phyloP scores from a whole-genome alignment of 1,284 basidiomycete genomes.

The Ustilago sp. region DNA sequence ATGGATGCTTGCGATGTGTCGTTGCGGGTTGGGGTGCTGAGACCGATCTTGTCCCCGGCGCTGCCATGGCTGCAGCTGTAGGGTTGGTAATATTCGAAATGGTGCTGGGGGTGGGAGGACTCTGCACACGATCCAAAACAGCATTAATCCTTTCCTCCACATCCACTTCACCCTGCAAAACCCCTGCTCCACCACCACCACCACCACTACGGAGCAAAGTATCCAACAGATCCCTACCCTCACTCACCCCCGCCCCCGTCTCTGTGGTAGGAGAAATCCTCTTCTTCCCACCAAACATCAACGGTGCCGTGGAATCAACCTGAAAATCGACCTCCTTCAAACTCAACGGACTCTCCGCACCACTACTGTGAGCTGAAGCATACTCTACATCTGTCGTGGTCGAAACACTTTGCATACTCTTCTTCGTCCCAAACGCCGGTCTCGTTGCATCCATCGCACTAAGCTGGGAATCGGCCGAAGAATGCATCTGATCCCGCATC shows the following conservation, averaged over 20 bases:
- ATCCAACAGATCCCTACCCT: slow-evolving; percentile 48
- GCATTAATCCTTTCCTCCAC: slow-evolving; percentile 60
- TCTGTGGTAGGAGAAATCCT: not conserved
- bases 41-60: not conserved
- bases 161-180: slow-evolving; percentile 10
- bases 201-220: slow-evolving; percentile 27
- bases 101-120: slow-evolving; percentile 7
- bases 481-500: slow-evolving; percentile 59
- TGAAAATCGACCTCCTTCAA: slow-evolving; percentile 49
- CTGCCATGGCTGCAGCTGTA: not conserved
- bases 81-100: too few species aligned
- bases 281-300: slow-evolving; percentile 18
- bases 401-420: slow-evolving; percentile 45
- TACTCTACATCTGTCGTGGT: slow-evolving; percentile 39
- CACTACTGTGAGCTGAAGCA: slow-evolving; percentile 39
- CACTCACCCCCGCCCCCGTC: not conserved
- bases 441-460: slow-evolving; percentile 16
- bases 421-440: slow-evolving; percentile 33
- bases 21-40: slow-evolving; percentile 4
- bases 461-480: slow-evolving; percentile 23
- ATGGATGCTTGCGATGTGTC: slow-evolving; percentile 48
- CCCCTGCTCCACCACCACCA: slow-evolving; percentile 3
- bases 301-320: slow-evolving; percentile 21
- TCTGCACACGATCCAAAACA: slow-evolving; percentile 49
- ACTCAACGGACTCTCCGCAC: slow-evolving; percentile 47